Conservation (phyloP, 139 green algal genomes). For the Tetradesmus obliquus region DNA sequence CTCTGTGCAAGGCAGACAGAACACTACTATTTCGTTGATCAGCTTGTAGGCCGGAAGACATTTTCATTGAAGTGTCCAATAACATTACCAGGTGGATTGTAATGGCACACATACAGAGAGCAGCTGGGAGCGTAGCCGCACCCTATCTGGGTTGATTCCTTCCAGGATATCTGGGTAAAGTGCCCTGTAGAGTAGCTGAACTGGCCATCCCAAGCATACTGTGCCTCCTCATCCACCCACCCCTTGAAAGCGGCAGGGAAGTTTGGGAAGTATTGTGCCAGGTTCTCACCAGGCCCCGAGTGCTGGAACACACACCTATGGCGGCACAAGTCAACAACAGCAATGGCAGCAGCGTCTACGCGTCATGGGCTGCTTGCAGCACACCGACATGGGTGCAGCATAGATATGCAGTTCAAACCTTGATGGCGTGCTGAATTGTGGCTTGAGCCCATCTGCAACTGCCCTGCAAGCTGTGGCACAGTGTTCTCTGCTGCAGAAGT, state of each 20-base stretch:
- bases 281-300: constrained; percentile 10
- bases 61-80: constrained; percentile 26
- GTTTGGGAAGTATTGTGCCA: constrained; percentile 2
- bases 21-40: not conserved
- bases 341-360: not conserved
- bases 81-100: constrained; percentile 19
- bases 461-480: not conserved
- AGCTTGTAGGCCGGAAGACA: constrained; percentile 4
- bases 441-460: too few species aligned
- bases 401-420: too few species aligned
- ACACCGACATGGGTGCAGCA: too few species aligned
- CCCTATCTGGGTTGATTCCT: constrained; percentile 8
- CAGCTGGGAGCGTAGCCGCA: constrained; percentile 28
- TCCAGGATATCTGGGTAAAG: constrained; percentile 22
- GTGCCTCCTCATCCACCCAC: constrained; percentile 14
- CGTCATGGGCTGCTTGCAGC: not conserved
- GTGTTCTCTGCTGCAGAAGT: not conserved
- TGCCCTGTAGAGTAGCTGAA: constrained; percentile 16
- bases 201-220: not conserved
- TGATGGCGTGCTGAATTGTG: too few species aligned
- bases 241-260: not conserved
- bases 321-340: not conserved
- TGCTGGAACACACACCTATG: constrained; percentile 28
- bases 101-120: constrained; percentile 35
- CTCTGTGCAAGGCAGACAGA: too few species aligned